phyloP scores from a whole-genome alignment of 108 stramenopile genomes.

The Pseudonitzschia multistriata region DNA sequence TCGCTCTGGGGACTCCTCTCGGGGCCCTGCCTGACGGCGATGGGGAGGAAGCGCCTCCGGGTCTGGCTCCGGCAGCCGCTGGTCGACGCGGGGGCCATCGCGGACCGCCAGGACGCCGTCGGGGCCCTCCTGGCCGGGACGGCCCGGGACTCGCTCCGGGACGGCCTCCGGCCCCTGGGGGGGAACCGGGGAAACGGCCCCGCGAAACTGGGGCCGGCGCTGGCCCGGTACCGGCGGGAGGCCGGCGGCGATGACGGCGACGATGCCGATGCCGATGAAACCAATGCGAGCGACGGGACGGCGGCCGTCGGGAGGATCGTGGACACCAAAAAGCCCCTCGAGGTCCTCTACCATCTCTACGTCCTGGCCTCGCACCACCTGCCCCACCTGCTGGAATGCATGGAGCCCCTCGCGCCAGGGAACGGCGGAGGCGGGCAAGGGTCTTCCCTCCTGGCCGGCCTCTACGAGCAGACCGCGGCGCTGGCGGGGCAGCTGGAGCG shows the following conservation, averaged over 20 bases:
- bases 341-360: slow-evolving; percentile 71
- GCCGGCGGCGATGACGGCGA: neutral
- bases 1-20: slow-evolving; percentile 68
- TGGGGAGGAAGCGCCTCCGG: slow-evolving; percentile 66
- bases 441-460: slow-evolving; percentile 18
- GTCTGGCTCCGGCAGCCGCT: slow-evolving; percentile 83
- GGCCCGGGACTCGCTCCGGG: slow-evolving; percentile 65
- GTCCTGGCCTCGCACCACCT: slow-evolving; percentile 61
- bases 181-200: slow-evolving; percentile 33
- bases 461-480: slow-evolving; percentile 11
- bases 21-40: slow-evolving; percentile 60
- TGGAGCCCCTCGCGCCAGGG: slow-evolving; percentile 29
- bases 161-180: slow-evolving; percentile 55
- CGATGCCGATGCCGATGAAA: slow-evolving; percentile 2
- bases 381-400: slow-evolving; percentile 52
- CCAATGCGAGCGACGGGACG: neutral
- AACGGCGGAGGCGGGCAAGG: neutral
- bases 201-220: slow-evolving; percentile 33
- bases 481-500: slow-evolving; percentile 38
- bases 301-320: slow-evolving; percentile 15
- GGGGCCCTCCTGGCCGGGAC: slow-evolving; percentile 51
- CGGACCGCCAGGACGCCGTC: slow-evolving; percentile 73
- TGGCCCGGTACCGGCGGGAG: slow-evolving; percentile 18
- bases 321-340: slow-evolving; percentile 63
- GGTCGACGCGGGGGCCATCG: slow-evolving; percentile 51